These are phyloP conservation scores for Yueomyces sp. DNA, from an alignment of 805 yeast species.

Conservation along the genomic window DNA sequence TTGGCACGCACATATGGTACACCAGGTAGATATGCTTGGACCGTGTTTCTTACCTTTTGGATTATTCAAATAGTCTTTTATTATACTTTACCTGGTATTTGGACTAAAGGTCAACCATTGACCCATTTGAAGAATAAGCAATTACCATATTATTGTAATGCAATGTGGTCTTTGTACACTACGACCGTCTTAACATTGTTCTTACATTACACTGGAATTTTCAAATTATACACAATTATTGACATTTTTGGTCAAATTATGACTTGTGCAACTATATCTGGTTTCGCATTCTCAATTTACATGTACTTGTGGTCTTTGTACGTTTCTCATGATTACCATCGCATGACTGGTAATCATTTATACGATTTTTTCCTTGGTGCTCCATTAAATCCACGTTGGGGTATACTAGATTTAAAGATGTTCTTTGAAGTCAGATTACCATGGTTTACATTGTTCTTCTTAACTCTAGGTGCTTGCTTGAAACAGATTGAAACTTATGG, in stretches of 20 bases:
- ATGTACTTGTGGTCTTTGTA: constrained; percentile 57
- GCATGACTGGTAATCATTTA: constrained; percentile 82
- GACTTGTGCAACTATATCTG: constrained; percentile 79
- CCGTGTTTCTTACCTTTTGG: constrained; percentile 58
- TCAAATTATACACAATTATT: constrained; percentile 59
- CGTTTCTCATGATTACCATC: constrained; percentile 64
- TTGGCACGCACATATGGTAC: constrained; percentile 39
- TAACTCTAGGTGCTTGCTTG: constrained; percentile 59
- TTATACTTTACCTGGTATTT: constrained; percentile 78
- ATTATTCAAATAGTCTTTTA: constrained; percentile 59
- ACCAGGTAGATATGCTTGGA: constrained; percentile 52
- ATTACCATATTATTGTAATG: constrained; percentile 87
- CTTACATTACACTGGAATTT: constrained; percentile 62
- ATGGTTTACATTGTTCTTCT: constrained; percentile 81
- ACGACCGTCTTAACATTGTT: constrained; percentile 42
- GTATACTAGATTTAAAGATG: constrained; percentile 87
- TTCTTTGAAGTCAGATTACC: constrained; percentile 95
- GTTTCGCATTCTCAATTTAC: constrained; percentile 52
- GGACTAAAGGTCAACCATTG: constrained; percentile 92
- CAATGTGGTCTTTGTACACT: constrained; percentile 70
- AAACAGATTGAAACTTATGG: constrained; percentile 80
- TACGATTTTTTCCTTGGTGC: constrained; percentile 97
- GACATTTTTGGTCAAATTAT: constrained; percentile 84
- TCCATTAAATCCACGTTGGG: constrained; percentile 90
- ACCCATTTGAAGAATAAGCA: constrained; percentile 67